phyloP scores from a whole-genome alignment of 129 eudicot genomes.

The Apium graveolens region DNA sequence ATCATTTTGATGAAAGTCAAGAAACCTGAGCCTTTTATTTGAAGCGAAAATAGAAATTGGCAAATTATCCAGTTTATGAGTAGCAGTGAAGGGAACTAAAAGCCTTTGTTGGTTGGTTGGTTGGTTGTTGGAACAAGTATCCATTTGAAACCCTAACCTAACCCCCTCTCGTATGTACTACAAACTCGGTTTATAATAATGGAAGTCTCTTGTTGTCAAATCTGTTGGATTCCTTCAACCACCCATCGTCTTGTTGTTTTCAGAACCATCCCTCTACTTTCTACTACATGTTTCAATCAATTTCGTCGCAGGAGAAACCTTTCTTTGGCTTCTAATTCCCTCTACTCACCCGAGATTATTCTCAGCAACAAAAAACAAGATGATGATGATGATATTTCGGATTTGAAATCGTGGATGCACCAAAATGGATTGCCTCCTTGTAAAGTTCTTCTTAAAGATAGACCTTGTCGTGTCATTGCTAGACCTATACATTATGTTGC shows the following conservation, averaged over 20 bases:
- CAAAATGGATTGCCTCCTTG: constrained; percentile 89
- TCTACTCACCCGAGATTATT: constrained; percentile 30
- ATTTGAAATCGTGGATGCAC: constrained; percentile 88
- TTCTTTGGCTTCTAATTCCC: constrained; percentile 55
- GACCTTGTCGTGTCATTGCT: constrained; percentile 42
- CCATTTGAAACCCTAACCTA: constrained; percentile 30
- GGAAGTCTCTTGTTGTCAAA: constrained; percentile 36
- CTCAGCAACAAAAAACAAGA: constrained; percentile 30
- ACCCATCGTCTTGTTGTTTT: constrained; percentile 32
- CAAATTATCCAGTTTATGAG: not conserved
- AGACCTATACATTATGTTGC: constrained; percentile 79
- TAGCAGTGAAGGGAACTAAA: too few relatives aligned
- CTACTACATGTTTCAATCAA: constrained; percentile 12
- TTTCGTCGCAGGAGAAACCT: constrained; percentile 27
- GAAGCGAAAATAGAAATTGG: too few relatives aligned
- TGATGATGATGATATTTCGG: constrained; percentile 34
- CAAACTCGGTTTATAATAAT: too few relatives aligned
- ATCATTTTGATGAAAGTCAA: too few relatives aligned
- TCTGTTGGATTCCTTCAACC: constrained; percentile 28
- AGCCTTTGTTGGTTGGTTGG: too few relatives aligned
- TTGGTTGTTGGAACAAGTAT: too few relatives aligned
- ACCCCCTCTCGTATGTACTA: too few relatives aligned
- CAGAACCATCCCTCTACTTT: constrained; percentile 10
- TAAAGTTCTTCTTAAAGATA: constrained; percentile 62
- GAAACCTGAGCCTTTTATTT: too few relatives aligned